Conservation (phyloP, 805 yeast species). For the Suhomyces kilbournensis region DNA sequence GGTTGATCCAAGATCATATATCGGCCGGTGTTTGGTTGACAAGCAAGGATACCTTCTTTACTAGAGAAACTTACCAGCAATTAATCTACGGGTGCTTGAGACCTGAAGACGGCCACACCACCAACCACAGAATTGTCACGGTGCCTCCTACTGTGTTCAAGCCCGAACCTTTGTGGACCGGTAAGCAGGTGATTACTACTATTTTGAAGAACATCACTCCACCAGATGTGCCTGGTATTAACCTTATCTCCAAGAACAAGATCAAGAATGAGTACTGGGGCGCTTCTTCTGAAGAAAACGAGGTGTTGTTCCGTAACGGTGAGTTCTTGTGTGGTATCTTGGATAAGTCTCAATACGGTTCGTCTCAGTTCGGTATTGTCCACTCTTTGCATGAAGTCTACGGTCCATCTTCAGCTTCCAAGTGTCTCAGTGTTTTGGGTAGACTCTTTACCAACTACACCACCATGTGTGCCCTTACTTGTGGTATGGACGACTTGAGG, state of each 20-base stretch:
- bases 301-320: constrained; percentile 83
- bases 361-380: constrained; percentile 93
- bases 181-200: constrained; percentile 95
- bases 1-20: constrained; percentile 97
- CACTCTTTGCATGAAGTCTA: constrained; percentile 95
- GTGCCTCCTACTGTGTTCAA: constrained; percentile 86
- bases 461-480: constrained; percentile 89
- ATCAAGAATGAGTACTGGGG: constrained; percentile 96
- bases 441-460: constrained; percentile 92
- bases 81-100: constrained; percentile 89
- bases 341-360: constrained; percentile 98
- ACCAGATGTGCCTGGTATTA: constrained; percentile 83
- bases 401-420: constrained; percentile 88
- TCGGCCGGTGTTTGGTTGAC: constrained; percentile 99
- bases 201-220: constrained; percentile 87
- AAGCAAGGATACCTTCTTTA: constrained; percentile 85
- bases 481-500: constrained; percentile 99
- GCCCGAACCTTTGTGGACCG: constrained; percentile 94
- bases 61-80: constrained; percentile 90
- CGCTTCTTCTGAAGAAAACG: constrained; percentile 74
- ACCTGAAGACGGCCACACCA: constrained; percentile 96
- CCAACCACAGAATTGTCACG: constrained; percentile 64
- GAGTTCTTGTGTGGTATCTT: constrained; percentile 87
- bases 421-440: constrained; percentile 87
- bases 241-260: constrained; percentile 79